Evolutionary conservation across 2,329 filamentous ascomycete species (phyloP).

Genomic region (Aureobasidium sp.): DNA sequence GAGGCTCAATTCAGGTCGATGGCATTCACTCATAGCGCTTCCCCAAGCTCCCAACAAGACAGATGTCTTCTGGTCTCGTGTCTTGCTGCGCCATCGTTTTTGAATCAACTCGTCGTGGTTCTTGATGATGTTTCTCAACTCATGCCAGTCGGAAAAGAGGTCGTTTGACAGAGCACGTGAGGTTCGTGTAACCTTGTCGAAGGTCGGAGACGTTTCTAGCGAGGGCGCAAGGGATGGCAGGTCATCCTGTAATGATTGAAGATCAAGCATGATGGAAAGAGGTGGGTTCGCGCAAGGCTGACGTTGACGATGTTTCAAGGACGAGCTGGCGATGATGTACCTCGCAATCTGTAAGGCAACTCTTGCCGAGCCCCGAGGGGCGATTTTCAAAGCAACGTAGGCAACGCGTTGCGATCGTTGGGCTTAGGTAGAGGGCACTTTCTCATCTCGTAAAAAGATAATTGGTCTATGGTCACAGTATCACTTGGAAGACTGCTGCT

Average conservation of each 20-base stretch:
- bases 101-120: conserved; percentile 44
- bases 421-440: not conserved
- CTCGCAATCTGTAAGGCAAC: not conserved
- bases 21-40: conserved; percentile 38
- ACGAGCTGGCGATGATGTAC: not conserved
- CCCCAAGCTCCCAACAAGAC: conserved; percentile 39
- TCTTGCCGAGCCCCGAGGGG: not conserved
- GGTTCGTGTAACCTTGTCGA: not conserved
- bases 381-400: no score
- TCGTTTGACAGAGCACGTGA: not conserved
- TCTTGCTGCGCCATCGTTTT: conserved; percentile 49
- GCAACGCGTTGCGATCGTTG: not conserved
- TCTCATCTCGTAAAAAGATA: not conserved
- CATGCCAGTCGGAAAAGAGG: conserved; percentile 30
- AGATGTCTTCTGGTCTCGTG: conserved; percentile 35
- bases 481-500: no score
- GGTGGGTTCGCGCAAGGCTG: not conserved
- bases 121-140: conserved; percentile 35
- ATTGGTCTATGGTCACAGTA: not conserved
- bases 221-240: not conserved
- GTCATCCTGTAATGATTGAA: not conserved
- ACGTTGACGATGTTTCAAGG: not conserved
- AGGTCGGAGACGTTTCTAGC: not conserved
- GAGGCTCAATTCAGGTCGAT: conserved; percentile 44
- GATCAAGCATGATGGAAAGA: not conserved